Evolutionary conservation across 2,329 filamentous ascomycete genomes (phyloP), one percentile per base, ranked within the genome.

Genomic region (Myriangium duriaei): DNA sequence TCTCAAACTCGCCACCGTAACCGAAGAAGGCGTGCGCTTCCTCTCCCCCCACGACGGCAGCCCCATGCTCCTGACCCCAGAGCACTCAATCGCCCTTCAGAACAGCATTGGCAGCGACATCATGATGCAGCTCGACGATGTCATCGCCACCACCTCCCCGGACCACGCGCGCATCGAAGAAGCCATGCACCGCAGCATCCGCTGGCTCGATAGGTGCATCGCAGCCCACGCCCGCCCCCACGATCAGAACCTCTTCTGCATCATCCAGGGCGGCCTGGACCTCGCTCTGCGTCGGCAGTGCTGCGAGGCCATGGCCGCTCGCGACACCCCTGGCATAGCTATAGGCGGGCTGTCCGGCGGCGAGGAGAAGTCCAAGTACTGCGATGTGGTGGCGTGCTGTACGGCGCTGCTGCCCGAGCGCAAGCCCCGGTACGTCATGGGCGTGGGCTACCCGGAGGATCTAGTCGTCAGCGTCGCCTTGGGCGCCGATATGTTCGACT

Each of bases 401-500:
- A 96, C 91, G 1, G 72, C 68, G 19, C 60, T 94, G 42, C 68
- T 98, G 12, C 92, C 92, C 0, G 80, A 88, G 41, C 67, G 82
- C 44, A 98, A 98, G 61, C 91, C 91, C n/a, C 74, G 91, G 56
- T 98, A 98, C 62, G 88, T 98, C 41, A 98, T 98, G 92, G 91
- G 91, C 12, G 91, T 98, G 49, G 75, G 91, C 10, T 98, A 95
- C 58, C 91, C 91, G 1, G 91, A 96, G 63, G 91, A 98, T 54
- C 68, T 98, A 40, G 74, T 98, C 2, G 87, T 98, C 28, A 92
- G 85, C 37, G 79, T 95, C 3, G 91, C 91, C 1, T 70, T 98
- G 1, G 91, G 91, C 3, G 91, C 91, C 34, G 91, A 98, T 61
- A 98, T 98, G 91, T 98, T 98, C 56, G 91, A 98, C 62, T 98